These are phyloP conservation scores for Podospora comata DNA, from an alignment of 495 filamentous ascomycete genomes.

Conservation along the genomic window DNA sequence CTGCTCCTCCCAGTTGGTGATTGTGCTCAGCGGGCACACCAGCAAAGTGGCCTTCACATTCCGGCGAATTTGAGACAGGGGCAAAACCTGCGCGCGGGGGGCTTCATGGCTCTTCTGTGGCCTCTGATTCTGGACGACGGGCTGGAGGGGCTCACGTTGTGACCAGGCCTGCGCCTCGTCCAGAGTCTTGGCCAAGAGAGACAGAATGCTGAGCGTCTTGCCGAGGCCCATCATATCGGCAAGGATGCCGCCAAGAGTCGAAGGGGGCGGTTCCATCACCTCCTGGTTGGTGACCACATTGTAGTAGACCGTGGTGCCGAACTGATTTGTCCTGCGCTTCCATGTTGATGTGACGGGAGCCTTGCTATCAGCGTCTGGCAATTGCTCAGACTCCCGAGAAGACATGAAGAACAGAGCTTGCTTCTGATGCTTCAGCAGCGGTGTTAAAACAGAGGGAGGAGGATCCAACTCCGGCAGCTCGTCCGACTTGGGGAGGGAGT, in stretches of 20 bases:
- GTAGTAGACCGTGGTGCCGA: constrained; percentile 60
- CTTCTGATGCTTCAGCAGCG: constrained; percentile 81
- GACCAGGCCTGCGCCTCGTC: constrained; percentile 58
- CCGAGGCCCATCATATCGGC: constrained; percentile 98
- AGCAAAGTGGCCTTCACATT: constrained; percentile 82
- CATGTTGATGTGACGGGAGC: constrained; percentile 69
- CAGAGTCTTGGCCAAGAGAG: constrained; percentile 64
- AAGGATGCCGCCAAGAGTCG: constrained; percentile 80
- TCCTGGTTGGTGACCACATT: constrained; percentile 80
- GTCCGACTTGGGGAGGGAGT: constrained; percentile 69
- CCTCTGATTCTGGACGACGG: constrained; percentile 39
- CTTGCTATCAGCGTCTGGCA: constrained; percentile 31
- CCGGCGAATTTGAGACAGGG: constrained; percentile 49
- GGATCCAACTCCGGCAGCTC: constrained; percentile 74
- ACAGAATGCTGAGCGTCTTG: constrained; percentile 87
- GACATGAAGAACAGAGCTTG: constrained; percentile 89
- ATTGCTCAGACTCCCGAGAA: constrained; percentile 62
- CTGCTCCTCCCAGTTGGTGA: constrained; percentile 90
- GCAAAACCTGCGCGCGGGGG: constrained; percentile 34
- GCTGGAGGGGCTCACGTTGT: constrained; percentile 38
- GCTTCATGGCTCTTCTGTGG: constrained; percentile 33
- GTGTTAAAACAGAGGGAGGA: constrained; percentile 57
- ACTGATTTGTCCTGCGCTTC: constrained; percentile 51
- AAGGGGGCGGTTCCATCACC: constrained; percentile 59
- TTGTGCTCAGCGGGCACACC: constrained; percentile 82